phyloP scores from a whole-genome alignment of 305 asterid genomes.

The Plantago coronopus region DNA sequence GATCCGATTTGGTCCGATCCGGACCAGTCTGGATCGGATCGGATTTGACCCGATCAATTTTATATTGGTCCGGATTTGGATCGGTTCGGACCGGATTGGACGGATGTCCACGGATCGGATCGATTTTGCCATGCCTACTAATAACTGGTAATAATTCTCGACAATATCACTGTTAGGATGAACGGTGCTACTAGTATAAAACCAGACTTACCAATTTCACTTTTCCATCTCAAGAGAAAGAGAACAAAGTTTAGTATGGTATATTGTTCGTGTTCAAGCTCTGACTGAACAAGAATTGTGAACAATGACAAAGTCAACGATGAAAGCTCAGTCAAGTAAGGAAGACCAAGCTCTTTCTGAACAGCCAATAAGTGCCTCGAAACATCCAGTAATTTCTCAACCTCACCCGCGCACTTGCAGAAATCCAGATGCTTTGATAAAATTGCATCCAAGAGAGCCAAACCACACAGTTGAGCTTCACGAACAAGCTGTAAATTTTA shows the following conservation, averaged over 20 bases:
- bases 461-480: slow-evolving; percentile 74
- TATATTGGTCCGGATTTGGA: too few relatives aligned
- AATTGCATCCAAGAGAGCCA: slow-evolving; percentile 58
- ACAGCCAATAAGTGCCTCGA: slow-evolving; percentile 59
- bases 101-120: too few relatives aligned
- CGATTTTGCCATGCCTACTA: too few relatives aligned
- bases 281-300: slow-evolving; percentile 56
- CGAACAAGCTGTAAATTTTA: slow-evolving; percentile 53
- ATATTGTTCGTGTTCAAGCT: slow-evolving; percentile 88
- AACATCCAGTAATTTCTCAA: slow-evolving; percentile 61
- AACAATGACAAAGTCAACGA: slow-evolving; percentile 58
- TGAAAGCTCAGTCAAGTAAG: slow-evolving; percentile 47
- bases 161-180: not conserved
- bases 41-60: too few relatives aligned
- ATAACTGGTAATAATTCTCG: too few relatives aligned
- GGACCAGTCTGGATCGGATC: too few relatives aligned
- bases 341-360: slow-evolving; percentile 84
- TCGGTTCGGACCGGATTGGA: too few relatives aligned
- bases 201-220: slow-evolving; percentile 49
- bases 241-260: slow-evolving; percentile 50
- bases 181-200: not conserved
- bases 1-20: too few relatives aligned
- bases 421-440: slow-evolving; percentile 53
- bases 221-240: slow-evolving; percentile 79
- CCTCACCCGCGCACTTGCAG: slow-evolving; percentile 44